These are phyloP conservation scores for Auricularia sp. DNA, from an alignment of 768 basidiomycete genomes.

Conservation along the genomic window DNA sequence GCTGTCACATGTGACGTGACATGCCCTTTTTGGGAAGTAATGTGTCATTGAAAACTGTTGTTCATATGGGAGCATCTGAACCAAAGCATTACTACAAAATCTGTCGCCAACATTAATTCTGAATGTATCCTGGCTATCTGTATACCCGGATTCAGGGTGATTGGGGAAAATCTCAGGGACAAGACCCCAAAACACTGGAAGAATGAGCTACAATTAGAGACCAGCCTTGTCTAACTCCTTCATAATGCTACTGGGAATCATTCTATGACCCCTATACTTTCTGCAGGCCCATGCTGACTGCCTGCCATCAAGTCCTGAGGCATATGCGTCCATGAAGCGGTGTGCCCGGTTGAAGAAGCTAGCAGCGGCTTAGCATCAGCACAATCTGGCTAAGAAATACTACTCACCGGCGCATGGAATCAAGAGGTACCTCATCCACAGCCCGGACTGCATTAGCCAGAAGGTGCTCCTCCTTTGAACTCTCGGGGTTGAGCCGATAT, in stretches of 20 bases:
- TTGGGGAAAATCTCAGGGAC: too few relatives aligned
- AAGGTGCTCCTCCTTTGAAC: conserved; percentile 13
- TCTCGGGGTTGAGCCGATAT: conserved; percentile 16
- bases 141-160: too few relatives aligned
- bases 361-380: too few relatives aligned
- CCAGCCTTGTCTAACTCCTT: conserved; percentile 9
- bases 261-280: conserved; percentile 18
- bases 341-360: conserved; percentile 19
- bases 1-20: too few relatives aligned
- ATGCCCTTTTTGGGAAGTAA: too few relatives aligned
- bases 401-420: conserved; percentile 13
- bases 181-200: too few relatives aligned
- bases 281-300: conserved; percentile 18
- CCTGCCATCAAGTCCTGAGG: conserved; percentile 13
- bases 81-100: too few relatives aligned
- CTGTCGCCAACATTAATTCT: too few relatives aligned
- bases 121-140: too few relatives aligned
- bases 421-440: conserved; percentile 8
- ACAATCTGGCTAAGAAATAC: too few relatives aligned
- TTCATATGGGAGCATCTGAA: too few relatives aligned
- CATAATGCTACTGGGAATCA: conserved; percentile 11
- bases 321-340: conserved; percentile 20
- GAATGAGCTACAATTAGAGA: conserved; percentile 37
- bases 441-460: conserved; percentile 10
- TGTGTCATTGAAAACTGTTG: too few relatives aligned